Evolutionary conservation across 2,329 filamentous ascomycete species (phyloP).

Genomic region (Epicoccum sorghinum): DNA sequence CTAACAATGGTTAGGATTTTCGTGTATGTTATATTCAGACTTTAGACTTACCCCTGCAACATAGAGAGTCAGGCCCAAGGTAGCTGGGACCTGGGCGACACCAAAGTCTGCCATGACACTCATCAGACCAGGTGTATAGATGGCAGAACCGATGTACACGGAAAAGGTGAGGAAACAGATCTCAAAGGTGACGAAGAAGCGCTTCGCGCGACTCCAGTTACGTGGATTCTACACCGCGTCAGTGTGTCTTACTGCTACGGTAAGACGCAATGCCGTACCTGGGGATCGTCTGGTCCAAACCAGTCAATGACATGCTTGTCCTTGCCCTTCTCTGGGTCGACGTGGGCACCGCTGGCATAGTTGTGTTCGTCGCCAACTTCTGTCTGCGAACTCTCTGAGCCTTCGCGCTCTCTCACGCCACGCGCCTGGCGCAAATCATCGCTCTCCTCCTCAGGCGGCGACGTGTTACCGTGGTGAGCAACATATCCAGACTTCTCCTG

Average conservation of each 20-base stretch:
- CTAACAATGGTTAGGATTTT: too few species aligned
- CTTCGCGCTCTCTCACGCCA: conserved; percentile 17
- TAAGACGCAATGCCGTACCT: conserved; percentile 23
- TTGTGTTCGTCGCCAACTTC: conserved; percentile 26
- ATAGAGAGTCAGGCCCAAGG: conserved; percentile 51
- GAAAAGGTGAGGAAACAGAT: conserved; percentile 59
- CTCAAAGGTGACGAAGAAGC: conserved; percentile 53
- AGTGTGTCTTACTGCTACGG: not conserved
- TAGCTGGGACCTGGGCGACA: conserved; percentile 56
- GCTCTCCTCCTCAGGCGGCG: conserved; percentile 41
- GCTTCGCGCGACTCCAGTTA: conserved; percentile 55
- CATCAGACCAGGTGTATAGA: conserved; percentile 53
- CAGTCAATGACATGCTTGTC: conserved; percentile 59
- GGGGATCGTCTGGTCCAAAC: conserved; percentile 56
- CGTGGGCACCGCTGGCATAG: conserved; percentile 48
- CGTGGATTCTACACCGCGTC: conserved; percentile 48
- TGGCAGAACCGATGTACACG: conserved; percentile 58
- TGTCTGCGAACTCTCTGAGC: conserved; percentile 20
- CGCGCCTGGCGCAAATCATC: conserved; percentile 26
- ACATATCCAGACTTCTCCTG: conserved; percentile 57
- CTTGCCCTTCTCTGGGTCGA: conserved; percentile 60
- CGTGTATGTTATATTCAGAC: too few species aligned
- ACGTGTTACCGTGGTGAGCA: conserved; percentile 53
- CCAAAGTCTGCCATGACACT: conserved; percentile 61
- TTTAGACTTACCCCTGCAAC: conserved; percentile 1